Percentiles rank a stretch among this genome's conserved stretches.
These are phyloP conservation scores for Daldinia decipiens DNA, from an alignment of 495 filamentous ascomycete genomes.

Conservation along the genomic window DNA sequence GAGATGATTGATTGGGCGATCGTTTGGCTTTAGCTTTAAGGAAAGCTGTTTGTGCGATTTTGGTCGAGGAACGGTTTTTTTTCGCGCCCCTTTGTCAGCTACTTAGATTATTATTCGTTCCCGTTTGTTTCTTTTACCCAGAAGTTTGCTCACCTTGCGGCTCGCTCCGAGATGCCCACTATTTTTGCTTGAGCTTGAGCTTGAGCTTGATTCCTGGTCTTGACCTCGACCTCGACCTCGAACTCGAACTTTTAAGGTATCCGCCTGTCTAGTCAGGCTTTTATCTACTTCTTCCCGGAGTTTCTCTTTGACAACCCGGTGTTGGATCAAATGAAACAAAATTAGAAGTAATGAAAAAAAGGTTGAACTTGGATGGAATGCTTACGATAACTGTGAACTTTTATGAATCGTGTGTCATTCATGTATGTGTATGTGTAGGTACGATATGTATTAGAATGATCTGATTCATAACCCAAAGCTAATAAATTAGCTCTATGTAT, in stretches of 20 bases:
- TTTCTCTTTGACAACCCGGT: background rate
- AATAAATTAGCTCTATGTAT: constrained; percentile 34
- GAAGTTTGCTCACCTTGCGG: constrained; percentile 43
- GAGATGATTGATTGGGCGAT: constrained; percentile 39
- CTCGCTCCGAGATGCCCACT: constrained; percentile 41
- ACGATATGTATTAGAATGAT: constrained; percentile 27
- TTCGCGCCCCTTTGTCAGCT: constrained; percentile 25
- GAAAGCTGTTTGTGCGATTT: constrained; percentile 42
- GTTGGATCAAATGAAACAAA: constrained; percentile 9
- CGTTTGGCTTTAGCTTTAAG: constrained; percentile 4
- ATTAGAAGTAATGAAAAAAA: constrained; percentile 6
- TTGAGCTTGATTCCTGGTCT: constrained; percentile 7
- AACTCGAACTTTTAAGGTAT: background rate
- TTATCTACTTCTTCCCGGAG: constrained; percentile 2
- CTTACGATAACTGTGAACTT: constrained; percentile 27
- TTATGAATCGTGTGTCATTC: constrained; percentile 30
- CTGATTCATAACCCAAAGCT: constrained; percentile 34
- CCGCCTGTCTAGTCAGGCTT: background rate
- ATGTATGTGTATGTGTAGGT: constrained; percentile 1
- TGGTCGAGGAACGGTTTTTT: constrained; percentile 34
- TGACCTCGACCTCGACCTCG: constrained; percentile 5
- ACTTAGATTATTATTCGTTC: constrained; percentile 37
- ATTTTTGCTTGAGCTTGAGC: constrained; percentile 5
- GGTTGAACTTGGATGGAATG: constrained; percentile 25
- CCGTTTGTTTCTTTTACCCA: constrained; percentile 19